phyloP scores from a whole-genome alignment of 345 rosid genomes.

The Passiflora organensis region DNA sequence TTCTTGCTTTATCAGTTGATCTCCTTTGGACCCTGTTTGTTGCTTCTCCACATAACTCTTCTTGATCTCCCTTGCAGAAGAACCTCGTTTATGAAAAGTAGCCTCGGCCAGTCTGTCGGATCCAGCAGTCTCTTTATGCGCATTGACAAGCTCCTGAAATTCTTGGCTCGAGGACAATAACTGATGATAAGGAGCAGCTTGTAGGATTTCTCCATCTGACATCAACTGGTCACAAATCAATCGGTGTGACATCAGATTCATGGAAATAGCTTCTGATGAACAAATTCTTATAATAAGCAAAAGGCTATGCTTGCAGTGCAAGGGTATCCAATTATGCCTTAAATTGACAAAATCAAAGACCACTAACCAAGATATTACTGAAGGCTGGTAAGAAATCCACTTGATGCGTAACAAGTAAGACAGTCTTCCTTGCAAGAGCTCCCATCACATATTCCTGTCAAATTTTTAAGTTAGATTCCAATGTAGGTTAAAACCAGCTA shows the following conservation, averaged over 20 bases:
- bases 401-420: conserved; percentile 90
- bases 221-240: conserved; percentile 50
- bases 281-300: background rate
- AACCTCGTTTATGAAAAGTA: conserved; percentile 23
- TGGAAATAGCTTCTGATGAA: background rate
- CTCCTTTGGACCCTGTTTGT: conserved; percentile 41
- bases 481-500: conserved; percentile 2
- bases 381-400: conserved; percentile 95
- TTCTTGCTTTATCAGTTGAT: conserved; percentile 75
- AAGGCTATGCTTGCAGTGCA: too few relatives aligned
- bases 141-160: conserved; percentile 82
- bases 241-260: background rate
- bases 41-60: conserved; percentile 40
- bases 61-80: conserved; percentile 49
- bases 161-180: conserved; percentile 55
- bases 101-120: conserved; percentile 52
- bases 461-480: conserved; percentile 22
- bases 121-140: conserved; percentile 94
- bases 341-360: background rate
- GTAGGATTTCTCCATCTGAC: conserved; percentile 79
- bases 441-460: conserved; percentile 74
- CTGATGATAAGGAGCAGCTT: conserved; percentile 68
- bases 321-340: too few relatives aligned
- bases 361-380: conserved; percentile 71
- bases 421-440: conserved; percentile 72